phyloP scores from a whole-genome alignment of 768 basidiomycete genomes.

The Nevesoporus exiguus region DNA sequence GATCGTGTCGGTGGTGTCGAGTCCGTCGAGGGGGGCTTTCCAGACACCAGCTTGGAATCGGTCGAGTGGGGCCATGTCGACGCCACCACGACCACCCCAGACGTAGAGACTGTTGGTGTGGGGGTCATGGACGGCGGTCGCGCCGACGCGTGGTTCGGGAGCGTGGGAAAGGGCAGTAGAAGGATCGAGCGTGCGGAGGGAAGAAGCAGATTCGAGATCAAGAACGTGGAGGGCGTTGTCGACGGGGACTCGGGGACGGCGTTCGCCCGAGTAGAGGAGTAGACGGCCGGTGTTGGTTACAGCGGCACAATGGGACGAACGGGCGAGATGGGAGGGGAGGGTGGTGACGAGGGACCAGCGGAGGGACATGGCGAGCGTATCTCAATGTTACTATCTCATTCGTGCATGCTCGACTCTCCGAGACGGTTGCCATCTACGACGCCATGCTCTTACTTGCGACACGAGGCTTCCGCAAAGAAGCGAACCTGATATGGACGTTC shows the following conservation, averaged over 20 bases:
- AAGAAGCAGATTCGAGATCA: slow-evolving; percentile 14
- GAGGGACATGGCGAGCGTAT: background rate
- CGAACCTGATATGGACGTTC: background rate
- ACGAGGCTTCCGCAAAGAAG: background rate
- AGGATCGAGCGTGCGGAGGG: slow-evolving; percentile 20
- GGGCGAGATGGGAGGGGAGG: slow-evolving; percentile 19
- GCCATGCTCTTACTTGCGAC: too few species aligned
- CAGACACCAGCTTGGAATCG: slow-evolving; percentile 30
- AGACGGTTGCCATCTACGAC: too few species aligned
- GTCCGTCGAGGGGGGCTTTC: slow-evolving; percentile 17
- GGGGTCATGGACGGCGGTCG: slow-evolving; percentile 20
- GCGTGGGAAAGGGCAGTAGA: background rate
- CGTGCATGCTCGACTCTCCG: too few species aligned
- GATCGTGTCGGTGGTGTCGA: background rate
- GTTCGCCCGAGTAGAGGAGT: slow-evolving; percentile 43
- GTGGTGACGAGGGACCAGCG: slow-evolving; percentile 29
- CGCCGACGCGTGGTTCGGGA: slow-evolving; percentile 24
- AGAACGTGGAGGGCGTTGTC: slow-evolving; percentile 31
- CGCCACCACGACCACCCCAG: slow-evolving; percentile 46
- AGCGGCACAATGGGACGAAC: slow-evolving; percentile 43
- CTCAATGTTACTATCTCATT: too few species aligned
- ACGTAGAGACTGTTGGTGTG: slow-evolving; percentile 30
- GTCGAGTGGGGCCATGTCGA: slow-evolving; percentile 36
- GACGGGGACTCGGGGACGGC: slow-evolving; percentile 40
- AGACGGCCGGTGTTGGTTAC: slow-evolving; percentile 28